Evolutionary conservation across 2,329 filamentous ascomycete genomes (phyloP), one percentile per base, ranked within the genome.

Genomic region (Paraconiothyrium sp.): DNA sequence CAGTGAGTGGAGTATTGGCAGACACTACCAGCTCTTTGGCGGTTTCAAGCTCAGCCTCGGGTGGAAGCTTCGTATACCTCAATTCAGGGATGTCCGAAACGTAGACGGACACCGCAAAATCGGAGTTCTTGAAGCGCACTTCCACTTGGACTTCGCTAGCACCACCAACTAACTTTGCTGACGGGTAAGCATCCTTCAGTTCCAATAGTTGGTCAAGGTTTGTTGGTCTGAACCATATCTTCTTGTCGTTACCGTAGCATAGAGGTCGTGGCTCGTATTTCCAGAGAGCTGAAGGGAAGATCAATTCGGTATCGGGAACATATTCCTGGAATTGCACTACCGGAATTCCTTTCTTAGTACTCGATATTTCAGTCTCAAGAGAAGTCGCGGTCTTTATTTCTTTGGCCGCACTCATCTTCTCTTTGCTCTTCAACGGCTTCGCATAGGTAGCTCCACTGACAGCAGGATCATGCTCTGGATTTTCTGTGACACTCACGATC

Each of bases 121-220:
- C 88, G 78, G 96, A 87, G 2, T 92, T 92, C 81, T 98, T 98
- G 86, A 98, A 98, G 76, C 97, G 97, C 79, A 97, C 91, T 78
- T 98, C 94, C 58, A 98, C 97, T 79, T 98, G 94, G 0, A 94
- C 97, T 79, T 98, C 94, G 13, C 93, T 97, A 73, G 93, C 97
- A 63, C 94, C 94, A 48, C 93, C 94, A 56, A 98, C 95, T 60
- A 98, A 88, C 79, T 98, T 98, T 6, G 94, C 93, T n/a, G 89
- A 88, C 0, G 94, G 94, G 65, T 92, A 90, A 0, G 88, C 88
- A 69, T 86, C 88, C 82, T 97, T 98, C 79, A 98, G 93, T 73
- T 96, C 89, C 14, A 97, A 84, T 10, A 98, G 84, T 74, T 98
- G 93, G 24, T 92, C 85, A 6, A 98, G 78, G 0, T 90, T 97